phyloP scores from a whole-genome alignment of 352 stramenopile genomes.

The Globisporangium irregulare region DNA sequence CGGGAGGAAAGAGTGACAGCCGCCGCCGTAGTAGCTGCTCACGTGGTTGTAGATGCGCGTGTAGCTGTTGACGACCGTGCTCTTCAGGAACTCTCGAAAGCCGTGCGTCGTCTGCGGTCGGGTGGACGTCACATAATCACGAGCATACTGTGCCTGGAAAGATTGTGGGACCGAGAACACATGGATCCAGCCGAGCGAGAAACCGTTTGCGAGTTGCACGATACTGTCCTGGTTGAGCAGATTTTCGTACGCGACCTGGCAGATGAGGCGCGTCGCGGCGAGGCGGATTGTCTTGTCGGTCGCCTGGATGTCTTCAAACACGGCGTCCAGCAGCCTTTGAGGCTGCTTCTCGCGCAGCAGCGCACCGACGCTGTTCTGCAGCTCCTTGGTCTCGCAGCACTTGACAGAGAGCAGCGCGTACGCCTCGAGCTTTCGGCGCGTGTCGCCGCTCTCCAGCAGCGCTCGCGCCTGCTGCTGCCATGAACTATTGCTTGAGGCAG shows the following conservation, averaged over 20 bases:
- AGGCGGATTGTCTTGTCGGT: constrained; percentile 43
- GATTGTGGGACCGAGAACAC: constrained; percentile 41
- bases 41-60: constrained; percentile 35
- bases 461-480: constrained; percentile 8
- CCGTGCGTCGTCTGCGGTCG: constrained; percentile 2
- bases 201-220: constrained; percentile 22
- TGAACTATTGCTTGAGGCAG: constrained; percentile 14
- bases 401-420: constrained; percentile 30
- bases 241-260: constrained; percentile 52
- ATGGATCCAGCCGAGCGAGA: constrained; percentile 56
- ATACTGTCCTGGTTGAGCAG: constrained; percentile 35
- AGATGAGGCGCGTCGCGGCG: constrained; percentile 42
- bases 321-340: constrained; percentile 19
- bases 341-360: constrained; percentile 31
- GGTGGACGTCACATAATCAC: not conserved
- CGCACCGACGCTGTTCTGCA: constrained; percentile 38
- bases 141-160: constrained; percentile 26
- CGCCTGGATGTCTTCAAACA: constrained; percentile 34
- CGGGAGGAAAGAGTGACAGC: constrained; percentile 41
- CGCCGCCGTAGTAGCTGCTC: constrained; percentile 44
- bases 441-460: constrained; percentile 26
- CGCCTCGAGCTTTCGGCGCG: constrained; percentile 28
- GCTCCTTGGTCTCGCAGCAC: constrained; percentile 37
- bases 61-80: constrained; percentile 36
- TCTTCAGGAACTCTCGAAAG: constrained; percentile 30